Evolutionary conservation across 1,284 basidiomycete genomes (phyloP), one percentile per base, ranked within the genome.

Genomic region (Cutaneotrichosporon cavernicola): DNA sequence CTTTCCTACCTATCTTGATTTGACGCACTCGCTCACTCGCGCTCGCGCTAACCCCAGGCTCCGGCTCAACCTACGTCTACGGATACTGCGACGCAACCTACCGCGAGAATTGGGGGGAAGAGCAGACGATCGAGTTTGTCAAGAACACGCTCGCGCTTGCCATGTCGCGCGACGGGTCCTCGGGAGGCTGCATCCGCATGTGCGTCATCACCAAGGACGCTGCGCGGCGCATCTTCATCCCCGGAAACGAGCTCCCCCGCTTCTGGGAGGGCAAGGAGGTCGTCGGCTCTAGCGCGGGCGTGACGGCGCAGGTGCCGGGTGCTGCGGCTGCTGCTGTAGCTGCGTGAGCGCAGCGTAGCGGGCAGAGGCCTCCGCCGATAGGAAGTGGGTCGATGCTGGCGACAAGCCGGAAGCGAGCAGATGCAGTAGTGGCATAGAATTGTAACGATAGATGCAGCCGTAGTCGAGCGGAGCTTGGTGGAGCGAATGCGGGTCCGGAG

Each of bases 61-160:
- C 93, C 62, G 97, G 97, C 16, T 97, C 94, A 50, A 92, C 94
- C 13, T 99, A 98, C 79, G 94, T 99, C 21, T 99, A 99, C 76
- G 97, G 96, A 56, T 99, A 97, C 82, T 99, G 97, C 77, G 97
- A 99, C 80, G 92, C 97, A 34, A 98, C 93, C n/a, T 99, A 91
- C 81, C 83, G 87, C 77, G 92, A 96, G 43, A 92, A 90, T n/a
- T 96, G 92, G 95, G 88, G 86, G 4, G 86, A 87, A 71, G 91
- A 94, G 51, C 86, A 98, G 82, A 98, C 95, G 0, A 81, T 99
- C 65, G 84, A 95, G 53, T 99, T 99, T 78, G 96, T 99, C 63
- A 91, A 89, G 83, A 97, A 99, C 82, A 93, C 97, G 4, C 86
- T 99, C 60, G 83, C 93, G 9, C 85, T 99, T 57, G 97, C 97